Evolutionary conservation across 768 basidiomycete species (phyloP), one percentile per base, ranked within the genome.

Genomic region (Mycena olivaceomarginata): DNA sequence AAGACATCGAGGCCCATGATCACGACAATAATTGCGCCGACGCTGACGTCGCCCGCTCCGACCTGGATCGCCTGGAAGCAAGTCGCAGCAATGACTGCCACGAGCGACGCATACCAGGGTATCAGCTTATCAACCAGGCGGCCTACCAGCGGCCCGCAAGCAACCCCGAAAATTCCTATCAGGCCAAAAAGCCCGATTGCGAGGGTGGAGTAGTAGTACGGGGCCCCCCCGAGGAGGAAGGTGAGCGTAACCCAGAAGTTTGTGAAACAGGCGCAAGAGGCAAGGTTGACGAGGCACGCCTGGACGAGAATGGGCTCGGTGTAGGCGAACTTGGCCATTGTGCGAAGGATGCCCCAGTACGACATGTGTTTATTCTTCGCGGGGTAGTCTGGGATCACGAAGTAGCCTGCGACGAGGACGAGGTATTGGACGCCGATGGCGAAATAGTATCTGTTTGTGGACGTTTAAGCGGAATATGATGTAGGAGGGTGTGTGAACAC

Each of bases 321-420:
- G 72, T 90, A 84, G 0, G 89, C 86, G 75, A 89, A 91, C 82
- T 88, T 90, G 40, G 84, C 90, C 93, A 94, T 93, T 22, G 89
- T 91, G 75, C 83, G 87, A 56, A 92, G 82, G 69, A 93, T 90
- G 25, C 88, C 82, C 68, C 85, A 86, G 84, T 97, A 97, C 4
- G 92, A 91, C 77, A 96, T 70, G 62, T 91, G 85, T 25, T 81
- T 84, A 81, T 94, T 94, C 82, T 95, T 96, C 15, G 94, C 91
- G 1, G 96, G 96, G 81, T 95, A 97, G 84, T 98, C 96, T 1
- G 96, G 96, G n/a, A 97, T 85, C 70, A 93, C 79, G 25, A 91
- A 83, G 81, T 94, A 97, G 56, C 92, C 85, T 31, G 94, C 88
- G 6, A 89, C 48, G 10, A 94, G 85, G 15, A 96, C 91, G 37